phyloP scores from a whole-genome alignment of 495 filamentous ascomycete species.

The Polyplosphaeria fusca region DNA sequence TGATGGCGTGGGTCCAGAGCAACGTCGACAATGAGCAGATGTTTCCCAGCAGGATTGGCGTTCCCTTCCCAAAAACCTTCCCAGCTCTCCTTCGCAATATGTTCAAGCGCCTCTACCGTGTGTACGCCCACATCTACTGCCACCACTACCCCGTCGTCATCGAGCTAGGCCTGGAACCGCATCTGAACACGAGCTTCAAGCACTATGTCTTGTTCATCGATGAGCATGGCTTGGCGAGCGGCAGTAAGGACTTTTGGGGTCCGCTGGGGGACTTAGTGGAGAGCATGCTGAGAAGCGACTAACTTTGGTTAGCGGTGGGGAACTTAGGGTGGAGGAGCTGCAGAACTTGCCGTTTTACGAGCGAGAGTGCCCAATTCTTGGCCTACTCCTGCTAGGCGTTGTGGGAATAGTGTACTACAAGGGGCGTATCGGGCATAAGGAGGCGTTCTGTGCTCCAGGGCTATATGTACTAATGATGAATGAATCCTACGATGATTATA shows the following conservation, averaged over 20 bases:
- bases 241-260: constrained; percentile 90
- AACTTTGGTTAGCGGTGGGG: too few species aligned
- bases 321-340: too few species aligned
- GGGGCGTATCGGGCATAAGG: too few species aligned
- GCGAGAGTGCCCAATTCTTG: too few species aligned
- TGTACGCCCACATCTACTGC: constrained; percentile 99
- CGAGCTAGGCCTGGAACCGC: constrained; percentile 90
- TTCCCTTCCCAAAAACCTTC: constrained; percentile 93
- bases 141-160: constrained; percentile 98
- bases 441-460: too few species aligned
- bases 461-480: too few species aligned
- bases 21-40: constrained; percentile 95
- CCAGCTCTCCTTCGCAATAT: constrained; percentile 81
- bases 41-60: constrained; percentile 90
- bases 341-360: too few species aligned
- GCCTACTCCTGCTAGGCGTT: too few species aligned
- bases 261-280: constrained; percentile 96
- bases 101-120: constrained; percentile 97
- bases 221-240: constrained; percentile 81
- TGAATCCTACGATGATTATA: too few species aligned
- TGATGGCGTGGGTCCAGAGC: constrained; percentile 93
- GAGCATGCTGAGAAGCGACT: constrained; percentile 94
- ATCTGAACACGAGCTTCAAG: constrained; percentile 99
- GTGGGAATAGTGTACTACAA: too few species aligned
- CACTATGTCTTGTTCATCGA: constrained; percentile 97